Base-by-base conservation (phyloP, 208 protist species). In the Acanthamoeba sp. region DNA sequence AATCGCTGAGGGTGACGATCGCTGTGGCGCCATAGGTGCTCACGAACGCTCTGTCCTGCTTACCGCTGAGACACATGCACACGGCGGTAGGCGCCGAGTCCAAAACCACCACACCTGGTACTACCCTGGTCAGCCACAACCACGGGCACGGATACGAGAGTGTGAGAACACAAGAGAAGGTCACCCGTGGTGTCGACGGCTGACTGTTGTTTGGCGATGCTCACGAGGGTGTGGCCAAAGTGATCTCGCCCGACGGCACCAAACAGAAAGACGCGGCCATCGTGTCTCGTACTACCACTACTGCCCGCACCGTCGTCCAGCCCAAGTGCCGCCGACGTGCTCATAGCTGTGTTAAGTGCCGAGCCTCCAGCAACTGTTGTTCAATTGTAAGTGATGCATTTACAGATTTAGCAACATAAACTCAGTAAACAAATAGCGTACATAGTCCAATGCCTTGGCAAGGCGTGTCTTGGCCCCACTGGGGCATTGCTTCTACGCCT, bases 11-110 rank as follows among this genome's bases (percentile, higher is more conserved):
- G 0, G 69, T 78, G 9, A 78, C 69, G 69, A 32, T 32, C 24
- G 69, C 69, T 22, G 69, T 78, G 69, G 69, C 69, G 6, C 69
- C 69, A 78, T 78, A 78, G 69, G 69, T 78, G 69, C 69, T 78
- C 10, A 78, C 69, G 29, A 78, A 78, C 29, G 69, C 69, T 22
- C 69, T n/a, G 10, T 78, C 69, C 16, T 78, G 16, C 69, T 78
- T 34, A 14, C 69, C 69, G 69, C 69, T 78, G 18, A 78, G 69
- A 36, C 69, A 78, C 69, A 78, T 78, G 36, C 69, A 78, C 29
- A 78, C 69, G 2, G 69, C 69, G 16, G 69, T 78, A 14, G 69
- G 36, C 20, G 69, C 32, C 29, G 69, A 42, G 16, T 78, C 69
- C 36, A 78, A 78, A n/a, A 78, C 69, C 16, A 42, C 69, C 29